phyloP scores from a whole-genome alignment of 495 filamentous ascomycete species.

The Amphirosellinia nigrospora region DNA sequence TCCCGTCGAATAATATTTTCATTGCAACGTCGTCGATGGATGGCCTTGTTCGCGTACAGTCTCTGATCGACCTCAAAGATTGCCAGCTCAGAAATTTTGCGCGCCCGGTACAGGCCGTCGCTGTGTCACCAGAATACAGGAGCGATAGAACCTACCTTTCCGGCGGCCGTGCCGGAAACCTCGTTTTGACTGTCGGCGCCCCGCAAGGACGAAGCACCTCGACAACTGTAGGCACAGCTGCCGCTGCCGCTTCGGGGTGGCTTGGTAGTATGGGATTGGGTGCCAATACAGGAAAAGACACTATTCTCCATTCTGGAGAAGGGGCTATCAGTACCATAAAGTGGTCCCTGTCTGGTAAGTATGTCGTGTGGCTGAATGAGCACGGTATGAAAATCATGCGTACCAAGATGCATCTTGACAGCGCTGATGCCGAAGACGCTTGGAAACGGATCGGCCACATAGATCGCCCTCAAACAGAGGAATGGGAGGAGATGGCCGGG shows the following conservation, averaged over 20 bases:
- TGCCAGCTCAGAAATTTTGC: slow-evolving; percentile 92
- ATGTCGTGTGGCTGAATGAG: slow-evolving; percentile 93
- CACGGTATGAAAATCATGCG: slow-evolving; percentile 98
- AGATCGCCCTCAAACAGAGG: slow-evolving; percentile 75
- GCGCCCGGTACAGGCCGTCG: slow-evolving; percentile 85
- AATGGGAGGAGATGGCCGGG: slow-evolving; percentile 92
- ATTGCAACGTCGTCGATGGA: slow-evolving; percentile 95
- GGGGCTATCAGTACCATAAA: slow-evolving; percentile 88
- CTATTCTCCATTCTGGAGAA: slow-evolving; percentile 88
- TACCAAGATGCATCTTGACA: slow-evolving; percentile 81
- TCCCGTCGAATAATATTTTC: slow-evolving; percentile 84
- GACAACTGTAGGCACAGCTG: slow-evolving; percentile 77
- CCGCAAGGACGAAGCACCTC: slow-evolving; percentile 77
- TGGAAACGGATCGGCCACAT: slow-evolving; percentile 98
- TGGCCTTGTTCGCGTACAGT: slow-evolving; percentile 89
- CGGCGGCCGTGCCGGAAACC: slow-evolving; percentile 85
- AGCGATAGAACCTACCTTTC: slow-evolving; percentile 86
- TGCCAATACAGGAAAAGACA: slow-evolving; percentile 79
- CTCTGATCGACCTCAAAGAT: slow-evolving; percentile 74
- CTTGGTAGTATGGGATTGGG: slow-evolving; percentile 83
- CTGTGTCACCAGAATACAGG: slow-evolving; percentile 90
- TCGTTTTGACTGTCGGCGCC: slow-evolving; percentile 87
- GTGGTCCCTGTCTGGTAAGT: slow-evolving; percentile 90
- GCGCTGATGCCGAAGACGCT: slow-evolving; percentile 75
- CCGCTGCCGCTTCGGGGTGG: slow-evolving; percentile 89